Evolutionary conservation across 2,329 filamentous ascomycete genomes (phyloP).

Genomic region (Botrytis cinerea): DNA sequence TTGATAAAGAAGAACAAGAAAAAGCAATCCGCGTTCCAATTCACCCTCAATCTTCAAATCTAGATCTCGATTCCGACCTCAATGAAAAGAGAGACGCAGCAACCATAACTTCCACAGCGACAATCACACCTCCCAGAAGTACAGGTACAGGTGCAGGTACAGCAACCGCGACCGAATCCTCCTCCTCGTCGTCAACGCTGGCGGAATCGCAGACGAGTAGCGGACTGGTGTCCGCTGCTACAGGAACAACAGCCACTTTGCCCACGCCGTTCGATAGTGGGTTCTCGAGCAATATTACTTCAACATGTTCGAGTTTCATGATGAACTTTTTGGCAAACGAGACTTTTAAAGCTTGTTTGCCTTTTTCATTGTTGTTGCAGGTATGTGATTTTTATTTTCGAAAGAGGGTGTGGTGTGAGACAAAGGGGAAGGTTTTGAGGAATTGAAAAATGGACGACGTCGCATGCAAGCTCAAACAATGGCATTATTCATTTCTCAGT

Average conservation of each 20-base stretch:
- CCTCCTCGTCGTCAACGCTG: slow-evolving; percentile 22
- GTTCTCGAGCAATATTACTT: slow-evolving; percentile 62
- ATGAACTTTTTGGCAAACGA: slow-evolving; percentile 36
- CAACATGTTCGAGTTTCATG: slow-evolving; percentile 39
- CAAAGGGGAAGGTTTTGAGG: background rate
- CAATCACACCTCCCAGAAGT: slow-evolving; percentile 13
- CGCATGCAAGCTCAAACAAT: background rate
- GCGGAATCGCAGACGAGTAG: slow-evolving; percentile 28
- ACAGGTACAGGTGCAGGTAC: background rate
- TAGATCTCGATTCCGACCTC: slow-evolving; percentile 2
- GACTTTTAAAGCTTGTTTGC: slow-evolving; percentile 62
- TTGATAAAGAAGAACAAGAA: background rate
- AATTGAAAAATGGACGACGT: background rate
- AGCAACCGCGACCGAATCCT: slow-evolving; percentile 7
- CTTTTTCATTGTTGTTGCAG: slow-evolving; percentile 80
- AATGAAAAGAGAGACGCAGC: background rate
- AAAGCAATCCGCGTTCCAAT: background rate
- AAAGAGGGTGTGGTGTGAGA: background rate
- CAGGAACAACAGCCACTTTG: slow-evolving; percentile 46
- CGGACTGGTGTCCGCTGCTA: slow-evolving; percentile 30
- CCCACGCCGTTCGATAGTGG: slow-evolving; percentile 69
- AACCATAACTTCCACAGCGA: slow-evolving; percentile 21
- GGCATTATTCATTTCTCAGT: background rate
- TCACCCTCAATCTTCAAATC: slow-evolving; percentile 4
- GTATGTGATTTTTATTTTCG: slow-evolving; percentile 46